Percentiles rank a stretch among this genome's conserved stretches.
These are phyloP conservation scores for Cucumis variabilis DNA, from an alignment of 331 rosid genomes.

Conservation along the genomic window DNA sequence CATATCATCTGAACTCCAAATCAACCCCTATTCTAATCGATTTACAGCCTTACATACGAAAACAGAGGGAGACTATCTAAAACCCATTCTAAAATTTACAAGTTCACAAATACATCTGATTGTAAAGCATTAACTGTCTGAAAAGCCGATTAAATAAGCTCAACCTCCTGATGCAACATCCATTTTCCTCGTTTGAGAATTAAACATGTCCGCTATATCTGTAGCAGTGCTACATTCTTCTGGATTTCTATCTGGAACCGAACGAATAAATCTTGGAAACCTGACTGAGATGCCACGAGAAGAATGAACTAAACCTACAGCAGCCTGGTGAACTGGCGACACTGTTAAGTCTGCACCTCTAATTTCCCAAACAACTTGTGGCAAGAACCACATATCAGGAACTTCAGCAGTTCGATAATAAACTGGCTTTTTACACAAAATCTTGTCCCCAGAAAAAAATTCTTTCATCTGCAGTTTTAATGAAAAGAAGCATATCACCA, in stretches of 20 bases:
- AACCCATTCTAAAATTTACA: constrained; percentile 6
- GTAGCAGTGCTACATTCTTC: constrained; percentile 83
- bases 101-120: neutral
- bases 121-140: neutral
- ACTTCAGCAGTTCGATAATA: constrained; percentile 81
- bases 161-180: constrained; percentile 59
- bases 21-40: neutral
- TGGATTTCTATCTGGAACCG: constrained; percentile 67
- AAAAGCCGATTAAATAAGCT: constrained; percentile 11
- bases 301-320: constrained; percentile 78
- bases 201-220: constrained; percentile 79
- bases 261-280: constrained; percentile 73
- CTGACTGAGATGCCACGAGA: constrained; percentile 92
- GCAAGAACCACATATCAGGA: constrained; percentile 80
- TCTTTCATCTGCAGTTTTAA: constrained; percentile 77
- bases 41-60: neutral
- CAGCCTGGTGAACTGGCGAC: constrained; percentile 94
- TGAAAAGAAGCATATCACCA: neutral
- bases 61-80: neutral
- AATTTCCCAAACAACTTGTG: constrained; percentile 84
- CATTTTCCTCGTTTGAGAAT: constrained; percentile 84
- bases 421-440: constrained; percentile 75
- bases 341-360: constrained; percentile 93
- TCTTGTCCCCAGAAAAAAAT: constrained; percentile 67
- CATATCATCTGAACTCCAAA: neutral